phyloP scores from a whole-genome alignment of 2,329 filamentous ascomycete species.

The Penicillium vulpinum region DNA sequence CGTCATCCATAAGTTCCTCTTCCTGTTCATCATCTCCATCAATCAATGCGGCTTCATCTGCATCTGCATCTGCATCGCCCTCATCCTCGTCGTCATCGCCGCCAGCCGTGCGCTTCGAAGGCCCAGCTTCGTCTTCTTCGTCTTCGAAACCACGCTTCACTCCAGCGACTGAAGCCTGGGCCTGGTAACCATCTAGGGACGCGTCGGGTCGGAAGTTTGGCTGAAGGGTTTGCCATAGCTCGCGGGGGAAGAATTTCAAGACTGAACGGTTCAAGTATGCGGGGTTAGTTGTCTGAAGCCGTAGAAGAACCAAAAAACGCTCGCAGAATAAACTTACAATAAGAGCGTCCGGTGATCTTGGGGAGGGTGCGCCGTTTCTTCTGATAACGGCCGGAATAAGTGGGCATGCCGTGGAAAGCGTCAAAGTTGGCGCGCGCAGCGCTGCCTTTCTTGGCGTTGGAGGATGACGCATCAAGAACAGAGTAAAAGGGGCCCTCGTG shows the following conservation, averaged over 20 bases:
- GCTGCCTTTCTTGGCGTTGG: constrained; percentile 46
- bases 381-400: constrained; percentile 59
- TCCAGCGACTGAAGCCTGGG: constrained; percentile 17
- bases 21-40: constrained; percentile 47
- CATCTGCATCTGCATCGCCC: constrained; percentile 28
- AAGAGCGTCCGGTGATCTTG: constrained; percentile 54
- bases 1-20: constrained; percentile 56
- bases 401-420: constrained; percentile 62
- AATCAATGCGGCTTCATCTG: constrained; percentile 32
- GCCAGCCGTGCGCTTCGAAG: constrained; percentile 34
- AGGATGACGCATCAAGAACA: constrained; percentile 46
- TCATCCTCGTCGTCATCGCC: constrained; percentile 34
- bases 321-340: constrained; percentile 45
- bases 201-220: constrained; percentile 42
- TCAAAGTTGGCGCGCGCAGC: constrained; percentile 54
- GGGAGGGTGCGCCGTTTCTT: constrained; percentile 58
- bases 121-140: constrained; percentile 45
- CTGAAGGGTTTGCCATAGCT: constrained; percentile 58
- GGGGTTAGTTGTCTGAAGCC: neutral
- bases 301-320: neutral
- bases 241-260: constrained; percentile 59
- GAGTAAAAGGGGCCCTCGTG: constrained; percentile 63
- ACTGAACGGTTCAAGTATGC: constrained; percentile 38
- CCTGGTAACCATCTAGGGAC: constrained; percentile 31
- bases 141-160: constrained; percentile 46